Conservation (phyloP, 2,329 filamentous ascomycete genomes). For the Bipolaris sorokiniana region DNA sequence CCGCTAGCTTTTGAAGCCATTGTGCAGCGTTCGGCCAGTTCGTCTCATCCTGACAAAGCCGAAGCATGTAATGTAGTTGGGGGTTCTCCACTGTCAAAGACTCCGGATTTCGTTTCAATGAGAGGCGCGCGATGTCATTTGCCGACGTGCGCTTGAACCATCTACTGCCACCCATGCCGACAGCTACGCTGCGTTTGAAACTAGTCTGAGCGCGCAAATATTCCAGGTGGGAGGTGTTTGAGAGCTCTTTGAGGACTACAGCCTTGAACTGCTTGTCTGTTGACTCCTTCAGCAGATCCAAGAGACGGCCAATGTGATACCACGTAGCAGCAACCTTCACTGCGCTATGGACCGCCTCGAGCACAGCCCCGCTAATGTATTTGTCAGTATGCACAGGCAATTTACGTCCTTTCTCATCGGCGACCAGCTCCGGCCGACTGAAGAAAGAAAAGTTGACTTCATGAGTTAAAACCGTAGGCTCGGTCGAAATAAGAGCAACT, state of each 20-base stretch:
- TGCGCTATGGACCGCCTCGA: slow-evolving; percentile 51
- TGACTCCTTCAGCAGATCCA: slow-evolving; percentile 40
- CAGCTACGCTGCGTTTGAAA: slow-evolving; percentile 53
- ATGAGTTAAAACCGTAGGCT: slow-evolving; percentile 18
- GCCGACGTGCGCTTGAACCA: slow-evolving; percentile 51
- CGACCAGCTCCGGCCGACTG: slow-evolving; percentile 52
- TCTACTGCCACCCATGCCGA: slow-evolving; percentile 41
- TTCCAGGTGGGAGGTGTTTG: slow-evolving; percentile 54
- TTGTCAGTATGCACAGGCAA: slow-evolving; percentile 51
- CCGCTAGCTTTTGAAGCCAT: slow-evolving; percentile 53
- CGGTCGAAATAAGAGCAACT: slow-evolving; percentile 38
- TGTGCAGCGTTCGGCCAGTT: slow-evolving; percentile 46
- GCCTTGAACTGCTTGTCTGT: slow-evolving; percentile 40
- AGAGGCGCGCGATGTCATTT: slow-evolving; percentile 47
- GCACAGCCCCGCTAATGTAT: slow-evolving; percentile 52
- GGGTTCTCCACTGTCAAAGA: slow-evolving; percentile 45
- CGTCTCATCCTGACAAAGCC: slow-evolving; percentile 52
- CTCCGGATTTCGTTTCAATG: slow-evolving; percentile 53
- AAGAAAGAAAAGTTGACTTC: slow-evolving; percentile 50
- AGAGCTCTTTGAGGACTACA: slow-evolving; percentile 55
- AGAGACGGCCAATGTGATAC: slow-evolving; percentile 50
- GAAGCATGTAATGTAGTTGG: slow-evolving; percentile 54
- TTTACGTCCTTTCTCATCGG: slow-evolving; percentile 54
- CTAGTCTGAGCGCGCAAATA: slow-evolving; percentile 49
- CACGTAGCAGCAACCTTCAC: slow-evolving; percentile 50